phyloP scores from a whole-genome alignment of 257 asterid species.

The Leonotis leonurus region DNA sequence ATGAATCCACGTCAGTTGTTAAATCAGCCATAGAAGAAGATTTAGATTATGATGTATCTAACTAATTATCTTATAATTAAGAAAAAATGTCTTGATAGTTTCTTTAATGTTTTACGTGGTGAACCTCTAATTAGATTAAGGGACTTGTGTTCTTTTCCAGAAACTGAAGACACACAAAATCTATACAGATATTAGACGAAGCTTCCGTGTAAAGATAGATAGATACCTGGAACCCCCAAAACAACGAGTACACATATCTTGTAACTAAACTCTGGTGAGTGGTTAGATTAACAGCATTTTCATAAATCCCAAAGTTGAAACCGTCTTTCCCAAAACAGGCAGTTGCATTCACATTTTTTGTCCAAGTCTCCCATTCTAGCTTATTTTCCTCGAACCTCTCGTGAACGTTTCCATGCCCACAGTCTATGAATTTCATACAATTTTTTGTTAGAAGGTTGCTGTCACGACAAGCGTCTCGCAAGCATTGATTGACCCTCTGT shows the following conservation, averaged over 20 bases:
- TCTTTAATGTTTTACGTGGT: background rate
- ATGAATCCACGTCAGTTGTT: background rate
- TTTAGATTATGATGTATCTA: background rate
- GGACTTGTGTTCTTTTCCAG: background rate
- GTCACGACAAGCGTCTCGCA: constrained; percentile 54
- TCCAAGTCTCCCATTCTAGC: constrained; percentile 50
- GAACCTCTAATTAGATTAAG: background rate
- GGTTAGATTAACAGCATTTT: constrained; percentile 55
- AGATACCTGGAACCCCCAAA: constrained; percentile 99
- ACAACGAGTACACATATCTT: constrained; percentile 74
- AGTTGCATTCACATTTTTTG: constrained; percentile 37
- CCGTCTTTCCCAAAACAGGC: constrained; percentile 53
- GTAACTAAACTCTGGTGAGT: constrained; percentile 27
- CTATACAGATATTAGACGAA: background rate
- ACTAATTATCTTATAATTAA: background rate
- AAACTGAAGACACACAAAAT: background rate
- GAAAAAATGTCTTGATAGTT: background rate
- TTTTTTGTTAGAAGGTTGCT: constrained; percentile 9
- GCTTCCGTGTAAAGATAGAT: constrained; percentile 16
- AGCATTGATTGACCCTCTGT: constrained; percentile 86
- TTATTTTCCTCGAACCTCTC: constrained; percentile 6
- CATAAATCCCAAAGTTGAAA: constrained; percentile 64
- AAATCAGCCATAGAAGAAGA: background rate
- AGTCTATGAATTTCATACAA: constrained; percentile 56
- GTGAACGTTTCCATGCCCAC: constrained; percentile 43